Evolutionary conservation across 148 eudicot genomes (phyloP), one percentile per base, ranked within the genome.

Genomic region (Talinum fruticosum): DNA sequence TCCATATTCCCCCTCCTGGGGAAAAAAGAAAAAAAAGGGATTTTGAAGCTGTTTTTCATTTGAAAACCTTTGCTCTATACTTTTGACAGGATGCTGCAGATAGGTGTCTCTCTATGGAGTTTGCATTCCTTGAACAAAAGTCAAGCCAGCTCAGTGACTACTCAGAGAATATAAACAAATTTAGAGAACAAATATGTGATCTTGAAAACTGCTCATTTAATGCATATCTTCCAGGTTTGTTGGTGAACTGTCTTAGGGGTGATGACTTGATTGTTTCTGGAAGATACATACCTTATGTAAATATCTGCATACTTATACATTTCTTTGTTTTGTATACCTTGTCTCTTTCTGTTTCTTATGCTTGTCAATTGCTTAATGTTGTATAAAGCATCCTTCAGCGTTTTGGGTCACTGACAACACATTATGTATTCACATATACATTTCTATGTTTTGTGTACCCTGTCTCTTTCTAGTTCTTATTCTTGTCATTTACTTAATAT

Each of bases 31-130:
- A 54, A 54, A 4, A 37, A 28, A 71, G 29, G 10, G 14, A 29
- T 34, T 38, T 76, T 32, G 23, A 45, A 62, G 32, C 19, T 38
- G 66, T 5, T 21, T 62, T 62, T 28, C 30, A 67, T 29, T 33
- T 76, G 45, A 80, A 72, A 68, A 35, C n/a, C 62, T 44, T 49
- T 64, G 64, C 47, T 78, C 41, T 49, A n/a, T 71, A 71, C 57
- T 71, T n/a, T 85, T 77, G 21, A 37, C 78, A 93, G 97, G 97
- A 91, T 78, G 97, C 97, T 29, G 92, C 90, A n/a, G 92, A 88
- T 28, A 89, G 79, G 79, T 87, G 88, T 85, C 85, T 93, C 59
- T 84, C 91, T 23, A 85, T 93, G 76, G 96, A 91, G 74, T 89
- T 93, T 86, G 73, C 88, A 75, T 85, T 91, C 64, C 79, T 93